These are phyloP conservation scores for Dothiorella sarmentorum DNA, from an alignment of 2,329 filamentous ascomycete genomes.

Conservation along the genomic window DNA sequence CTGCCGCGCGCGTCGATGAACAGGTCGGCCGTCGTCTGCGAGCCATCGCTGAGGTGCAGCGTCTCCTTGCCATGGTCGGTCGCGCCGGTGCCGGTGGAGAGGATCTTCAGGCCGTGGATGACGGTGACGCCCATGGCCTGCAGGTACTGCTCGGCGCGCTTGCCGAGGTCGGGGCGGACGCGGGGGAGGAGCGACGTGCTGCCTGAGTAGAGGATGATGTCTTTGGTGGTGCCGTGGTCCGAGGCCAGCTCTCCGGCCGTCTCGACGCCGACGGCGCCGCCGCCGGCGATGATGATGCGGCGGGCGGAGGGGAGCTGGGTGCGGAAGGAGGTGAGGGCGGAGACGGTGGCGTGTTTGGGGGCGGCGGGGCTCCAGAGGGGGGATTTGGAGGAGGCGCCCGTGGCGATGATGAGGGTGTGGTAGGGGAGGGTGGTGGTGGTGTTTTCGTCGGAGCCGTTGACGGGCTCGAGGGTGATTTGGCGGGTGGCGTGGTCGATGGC, in stretches of 20 bases:
- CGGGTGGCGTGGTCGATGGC: conserved; percentile 25
- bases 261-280: conserved; percentile 35
- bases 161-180: conserved; percentile 20
- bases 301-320: conserved; percentile 26
- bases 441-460: not conserved
- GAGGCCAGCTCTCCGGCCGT: conserved; percentile 36
- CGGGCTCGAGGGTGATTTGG: conserved; percentile 8
- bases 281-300: conserved; percentile 34
- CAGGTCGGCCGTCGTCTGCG: conserved; percentile 40
- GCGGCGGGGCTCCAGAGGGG: conserved; percentile 34
- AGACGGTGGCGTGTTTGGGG: conserved; percentile 32
- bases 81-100: conserved; percentile 33
- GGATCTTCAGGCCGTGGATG: conserved; percentile 24
- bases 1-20: conserved; percentile 33
- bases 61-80: conserved; percentile 42
- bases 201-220: conserved; percentile 32
- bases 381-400: conserved; percentile 31
- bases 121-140: conserved; percentile 27
- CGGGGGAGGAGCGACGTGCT: conserved; percentile 25
- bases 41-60: conserved; percentile 49
- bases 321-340: conserved; percentile 30
- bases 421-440: conserved; percentile 22
- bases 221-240: conserved; percentile 12
- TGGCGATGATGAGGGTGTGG: conserved; percentile 35
- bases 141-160: conserved; percentile 31